Conservation (phyloP, 495 filamentous ascomycete genomes). For the Neurospora sp. region DNA sequence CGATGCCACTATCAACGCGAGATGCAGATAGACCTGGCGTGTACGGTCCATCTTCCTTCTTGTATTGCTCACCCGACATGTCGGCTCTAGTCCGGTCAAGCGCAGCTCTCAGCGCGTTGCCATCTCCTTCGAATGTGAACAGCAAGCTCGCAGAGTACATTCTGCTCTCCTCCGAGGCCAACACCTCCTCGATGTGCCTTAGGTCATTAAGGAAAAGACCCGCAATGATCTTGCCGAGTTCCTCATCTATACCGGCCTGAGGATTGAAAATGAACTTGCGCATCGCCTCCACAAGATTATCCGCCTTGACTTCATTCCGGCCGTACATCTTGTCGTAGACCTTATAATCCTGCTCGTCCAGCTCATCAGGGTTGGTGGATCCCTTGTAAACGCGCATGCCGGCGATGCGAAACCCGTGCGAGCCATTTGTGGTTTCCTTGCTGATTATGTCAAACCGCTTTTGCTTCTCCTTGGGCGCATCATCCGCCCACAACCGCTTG, state of each 20-base stretch:
- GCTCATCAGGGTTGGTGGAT: conserved; percentile 33
- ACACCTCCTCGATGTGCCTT: conserved; percentile 46
- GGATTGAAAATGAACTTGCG: conserved; percentile 61
- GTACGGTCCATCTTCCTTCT: not conserved
- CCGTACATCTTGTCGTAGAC: conserved; percentile 87
- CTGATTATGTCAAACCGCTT: conserved; percentile 69
- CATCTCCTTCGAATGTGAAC: conserved; percentile 88
- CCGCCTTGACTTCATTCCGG: conserved; percentile 50
- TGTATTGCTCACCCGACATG: conserved; percentile 12
- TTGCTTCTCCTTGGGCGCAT: conserved; percentile 67
- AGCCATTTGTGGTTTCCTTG: conserved; percentile 67
- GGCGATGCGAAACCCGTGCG: conserved; percentile 76
- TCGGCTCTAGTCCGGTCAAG: conserved; percentile 49
- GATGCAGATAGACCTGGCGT: conserved; percentile 6
- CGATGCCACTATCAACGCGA: conserved; percentile 37
- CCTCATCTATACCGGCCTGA: conserved; percentile 46
- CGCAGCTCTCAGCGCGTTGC: conserved; percentile 52
- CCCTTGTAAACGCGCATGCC: conserved; percentile 92
- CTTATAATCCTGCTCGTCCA: conserved; percentile 45
- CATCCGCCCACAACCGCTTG: conserved; percentile 73
- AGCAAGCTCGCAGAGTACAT: conserved; percentile 92
- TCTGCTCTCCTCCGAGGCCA: conserved; percentile 71
- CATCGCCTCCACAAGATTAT: conserved; percentile 68
- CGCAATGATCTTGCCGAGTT: conserved; percentile 45
- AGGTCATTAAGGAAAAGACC: conserved; percentile 59